Evolutionary conservation across 768 basidiomycete species (phyloP).

Genomic region (Phlebiopsis gigantea): DNA sequence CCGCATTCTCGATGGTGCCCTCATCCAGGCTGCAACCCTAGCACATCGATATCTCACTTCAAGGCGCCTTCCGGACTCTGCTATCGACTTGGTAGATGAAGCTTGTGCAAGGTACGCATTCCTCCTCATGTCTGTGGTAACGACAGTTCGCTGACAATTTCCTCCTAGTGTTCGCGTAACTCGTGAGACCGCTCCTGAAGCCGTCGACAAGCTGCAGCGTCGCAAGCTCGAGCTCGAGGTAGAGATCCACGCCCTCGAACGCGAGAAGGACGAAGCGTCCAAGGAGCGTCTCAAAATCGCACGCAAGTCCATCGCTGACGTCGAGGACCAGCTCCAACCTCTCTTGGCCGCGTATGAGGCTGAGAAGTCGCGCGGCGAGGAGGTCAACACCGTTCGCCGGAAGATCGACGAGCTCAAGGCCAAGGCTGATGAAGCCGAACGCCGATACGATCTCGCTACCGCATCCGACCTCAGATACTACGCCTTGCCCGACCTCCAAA

Average conservation of each 20-base stretch:
- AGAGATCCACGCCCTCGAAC: conserved; percentile 90
- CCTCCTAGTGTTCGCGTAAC: conserved; percentile 75
- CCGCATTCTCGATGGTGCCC: conserved; percentile 78
- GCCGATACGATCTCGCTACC: conserved; percentile 71
- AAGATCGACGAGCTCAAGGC: conserved; percentile 88
- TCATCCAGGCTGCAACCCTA: conserved; percentile 86
- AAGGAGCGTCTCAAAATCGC: conserved; percentile 75
- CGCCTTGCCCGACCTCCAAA: conserved; percentile 83
- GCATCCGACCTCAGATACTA: conserved; percentile 90
- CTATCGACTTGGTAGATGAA: conserved; percentile 91
- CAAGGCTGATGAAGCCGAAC: conserved; percentile 90
- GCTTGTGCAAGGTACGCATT: conserved; percentile 73
- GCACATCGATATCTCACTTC: conserved; percentile 91
- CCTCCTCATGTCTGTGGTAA: not conserved
- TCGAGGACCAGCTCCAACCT: conserved; percentile 81
- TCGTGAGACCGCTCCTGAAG: conserved; percentile 91
- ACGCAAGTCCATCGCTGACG: conserved; percentile 72
- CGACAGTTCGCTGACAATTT: conserved; percentile 10
- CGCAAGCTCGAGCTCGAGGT: conserved; percentile 88
- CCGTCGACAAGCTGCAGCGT: conserved; percentile 86
- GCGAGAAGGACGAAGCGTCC: conserved; percentile 86
- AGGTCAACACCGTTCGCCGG: conserved; percentile 68
- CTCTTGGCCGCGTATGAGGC: conserved; percentile 83
- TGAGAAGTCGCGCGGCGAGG: conserved; percentile 77
- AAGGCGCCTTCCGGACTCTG: conserved; percentile 74